phyloP scores from a whole-genome alignment of 1,139 yeast genomes.

The Lodderomyces pseudojiufengensis region DNA sequence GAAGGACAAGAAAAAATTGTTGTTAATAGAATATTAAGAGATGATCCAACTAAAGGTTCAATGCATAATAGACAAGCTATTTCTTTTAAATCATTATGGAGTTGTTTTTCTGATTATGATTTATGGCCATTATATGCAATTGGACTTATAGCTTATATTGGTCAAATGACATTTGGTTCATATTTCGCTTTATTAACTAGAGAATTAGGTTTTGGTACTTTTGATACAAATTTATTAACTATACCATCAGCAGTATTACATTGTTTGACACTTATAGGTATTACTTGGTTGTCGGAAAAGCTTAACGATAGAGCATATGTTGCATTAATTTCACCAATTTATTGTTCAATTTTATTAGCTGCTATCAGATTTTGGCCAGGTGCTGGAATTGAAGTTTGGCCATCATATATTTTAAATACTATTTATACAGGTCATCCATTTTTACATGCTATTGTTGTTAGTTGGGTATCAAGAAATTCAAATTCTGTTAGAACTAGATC shows the following conservation, averaged over 20 bases:
- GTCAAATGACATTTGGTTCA: constrained; percentile 27
- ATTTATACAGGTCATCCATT: constrained; percentile 49
- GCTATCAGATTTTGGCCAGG: constrained; percentile 51
- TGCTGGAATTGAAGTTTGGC: constrained; percentile 45
- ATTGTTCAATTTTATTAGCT: constrained; percentile 34
- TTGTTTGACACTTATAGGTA: constrained; percentile 28
- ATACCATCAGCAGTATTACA: constrained; percentile 33
- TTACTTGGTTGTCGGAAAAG: constrained; percentile 39
- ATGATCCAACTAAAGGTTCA: constrained; percentile 67
- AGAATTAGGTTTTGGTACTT: constrained; percentile 52
- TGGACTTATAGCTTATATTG: constrained; percentile 47
- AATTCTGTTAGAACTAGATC: constrained; percentile 58
- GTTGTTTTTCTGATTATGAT: constrained; percentile 49
- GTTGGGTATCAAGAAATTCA: constrained; percentile 60
- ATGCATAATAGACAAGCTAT: constrained; percentile 63
- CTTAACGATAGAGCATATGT: constrained; percentile 32
- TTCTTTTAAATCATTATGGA: constrained; percentile 31
- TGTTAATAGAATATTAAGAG: constrained; percentile 59
- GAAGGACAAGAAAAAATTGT: constrained; percentile 56
- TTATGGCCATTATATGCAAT: constrained; percentile 56
- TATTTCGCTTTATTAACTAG: constrained; percentile 35
- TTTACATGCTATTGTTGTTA: constrained; percentile 49
- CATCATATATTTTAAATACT: constrained; percentile 47
- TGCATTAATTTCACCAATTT: constrained; percentile 34
- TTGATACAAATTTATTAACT: constrained; percentile 49